Conservation (phyloP, 1,284 basidiomycete species). For the Lentinus polychrous region DNA sequence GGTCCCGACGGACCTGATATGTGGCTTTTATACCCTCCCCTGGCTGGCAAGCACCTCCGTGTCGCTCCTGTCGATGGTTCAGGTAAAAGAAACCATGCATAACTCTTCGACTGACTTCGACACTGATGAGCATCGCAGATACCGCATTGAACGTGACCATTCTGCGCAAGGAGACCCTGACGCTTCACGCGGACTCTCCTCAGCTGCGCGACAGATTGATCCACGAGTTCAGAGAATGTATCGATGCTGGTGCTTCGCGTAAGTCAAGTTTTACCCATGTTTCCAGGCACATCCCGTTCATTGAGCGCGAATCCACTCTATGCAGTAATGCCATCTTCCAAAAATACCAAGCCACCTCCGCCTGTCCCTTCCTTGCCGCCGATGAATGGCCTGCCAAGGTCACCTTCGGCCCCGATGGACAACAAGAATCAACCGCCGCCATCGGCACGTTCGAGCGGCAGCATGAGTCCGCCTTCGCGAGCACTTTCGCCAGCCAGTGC, state of each 20-base stretch:
- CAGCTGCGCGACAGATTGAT: constrained; percentile 63
- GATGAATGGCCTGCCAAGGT: constrained; percentile 15
- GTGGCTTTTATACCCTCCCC: constrained; percentile 92
- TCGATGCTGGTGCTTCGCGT: constrained; percentile 75
- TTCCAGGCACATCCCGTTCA: constrained; percentile 1
- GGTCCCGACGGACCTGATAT: constrained; percentile 70
- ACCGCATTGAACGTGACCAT: constrained; percentile 75
- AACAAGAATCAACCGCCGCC: constrained; percentile 12
- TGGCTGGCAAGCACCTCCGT: constrained; percentile 89
- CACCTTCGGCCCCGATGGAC: constrained; percentile 13
- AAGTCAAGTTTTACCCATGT: constrained; percentile 25
- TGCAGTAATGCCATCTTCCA: constrained; percentile 45
- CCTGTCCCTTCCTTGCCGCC: constrained; percentile 20
- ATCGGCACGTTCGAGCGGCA: constrained; percentile 10
- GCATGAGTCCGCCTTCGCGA: constrained; percentile 19
- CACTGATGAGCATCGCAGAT: constrained; percentile 32
- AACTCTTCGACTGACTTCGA: constrained; percentile 19
- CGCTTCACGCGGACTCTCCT: constrained; percentile 58
- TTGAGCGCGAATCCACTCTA: constrained; percentile 2
- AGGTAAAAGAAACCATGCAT: no score
- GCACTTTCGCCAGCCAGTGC: constrained; percentile 19
- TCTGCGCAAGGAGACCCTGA: constrained; percentile 84
- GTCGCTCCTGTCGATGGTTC: constrained; percentile 57
- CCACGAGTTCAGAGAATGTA: constrained; percentile 77
- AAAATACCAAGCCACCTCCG: constrained; percentile 34